These are phyloP conservation scores for Saccharomycopsis malanga DNA, from an alignment of 805 yeast genomes.

Conservation along the genomic window DNA sequence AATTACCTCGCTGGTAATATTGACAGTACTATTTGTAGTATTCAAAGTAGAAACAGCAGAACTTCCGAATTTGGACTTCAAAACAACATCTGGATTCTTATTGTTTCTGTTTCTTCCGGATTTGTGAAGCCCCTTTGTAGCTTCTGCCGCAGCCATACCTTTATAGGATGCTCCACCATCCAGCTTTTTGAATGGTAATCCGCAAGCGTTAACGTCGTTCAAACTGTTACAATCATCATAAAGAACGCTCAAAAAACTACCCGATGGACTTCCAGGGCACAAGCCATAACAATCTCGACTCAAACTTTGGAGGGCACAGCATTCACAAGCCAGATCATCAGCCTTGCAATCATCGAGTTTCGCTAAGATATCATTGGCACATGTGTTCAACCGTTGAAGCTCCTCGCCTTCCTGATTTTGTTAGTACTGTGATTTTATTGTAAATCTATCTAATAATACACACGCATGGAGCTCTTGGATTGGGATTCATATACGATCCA, in stretches of 20 bases:
- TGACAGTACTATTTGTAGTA: background rate
- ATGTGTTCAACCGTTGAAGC: conserved; percentile 34
- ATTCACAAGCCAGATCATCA: conserved; percentile 48
- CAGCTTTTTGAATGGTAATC: conserved; percentile 41
- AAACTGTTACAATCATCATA: conserved; percentile 40
- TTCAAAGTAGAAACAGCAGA: background rate
- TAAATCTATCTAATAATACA: conserved; percentile 4
- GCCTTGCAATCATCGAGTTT: conserved; percentile 45
- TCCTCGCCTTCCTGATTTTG: conserved; percentile 37
- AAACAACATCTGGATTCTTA: conserved; percentile 3
- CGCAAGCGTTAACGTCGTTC: conserved; percentile 45
- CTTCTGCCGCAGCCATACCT: background rate
- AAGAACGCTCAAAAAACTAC: conserved; percentile 39
- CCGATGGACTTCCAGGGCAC: conserved; percentile 42
- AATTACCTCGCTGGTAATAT: no score
- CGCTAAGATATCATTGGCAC: conserved; percentile 41
- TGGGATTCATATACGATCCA: conserved; percentile 41
- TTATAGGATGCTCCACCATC: conserved; percentile 24
- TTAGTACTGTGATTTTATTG: no score
- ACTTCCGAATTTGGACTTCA: conserved; percentile 11
- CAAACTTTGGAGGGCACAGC: conserved; percentile 48
- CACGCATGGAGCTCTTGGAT: conserved; percentile 39
- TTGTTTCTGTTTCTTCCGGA: background rate
- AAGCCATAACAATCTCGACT: conserved; percentile 39
- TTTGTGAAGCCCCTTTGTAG: background rate